phyloP scores from a whole-genome alignment of 176 grass and related monocot genomes.

The Cenchrus americanus region DNA sequence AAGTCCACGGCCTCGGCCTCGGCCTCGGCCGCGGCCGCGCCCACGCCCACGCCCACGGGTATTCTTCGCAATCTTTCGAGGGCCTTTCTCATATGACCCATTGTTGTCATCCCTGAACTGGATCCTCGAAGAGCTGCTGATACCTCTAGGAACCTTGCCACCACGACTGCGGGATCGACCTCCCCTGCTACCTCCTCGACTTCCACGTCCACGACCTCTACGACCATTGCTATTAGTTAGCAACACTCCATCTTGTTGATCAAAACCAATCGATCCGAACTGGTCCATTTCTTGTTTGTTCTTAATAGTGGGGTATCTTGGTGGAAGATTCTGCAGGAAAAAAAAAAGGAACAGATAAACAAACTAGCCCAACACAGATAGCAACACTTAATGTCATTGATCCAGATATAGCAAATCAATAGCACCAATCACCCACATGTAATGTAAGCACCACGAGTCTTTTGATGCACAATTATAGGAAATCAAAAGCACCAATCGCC shows the following conservation, averaged over 20 bases:
- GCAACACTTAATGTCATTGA: not conserved
- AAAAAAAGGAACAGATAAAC: conserved; percentile 5
- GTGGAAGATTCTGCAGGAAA: conserved; percentile 68
- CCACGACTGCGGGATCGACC: conserved; percentile 68
- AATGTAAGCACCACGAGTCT: not conserved
- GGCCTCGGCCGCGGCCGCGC: conserved; percentile 58
- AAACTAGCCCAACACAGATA: not conserved
- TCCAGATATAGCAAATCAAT: not conserved
- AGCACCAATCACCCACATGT: not conserved
- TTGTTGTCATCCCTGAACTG: conserved; percentile 50
- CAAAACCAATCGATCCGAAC: conserved; percentile 50
- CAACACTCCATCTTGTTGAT: conserved; percentile 45
- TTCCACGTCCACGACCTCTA: conserved; percentile 75
- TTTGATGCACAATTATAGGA: conserved; percentile 1
- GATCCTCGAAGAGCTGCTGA: conserved; percentile 47
- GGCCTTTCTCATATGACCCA: conserved; percentile 42
- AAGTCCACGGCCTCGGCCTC: conserved; percentile 71
- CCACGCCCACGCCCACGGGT: conserved; percentile 45
- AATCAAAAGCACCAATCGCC: not conserved
- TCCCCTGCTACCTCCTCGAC: conserved; percentile 63
- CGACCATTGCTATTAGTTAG: conserved; percentile 55
- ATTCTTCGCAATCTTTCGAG: conserved; percentile 49
- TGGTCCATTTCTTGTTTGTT: conserved; percentile 57
- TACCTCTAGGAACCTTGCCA: conserved; percentile 64
- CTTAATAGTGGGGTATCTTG: conserved; percentile 59